Percentiles rank a stretch among this genome's conserved stretches.
Conservation (phyloP, 306 rosid genomes). For the Sphenostylis stenocarpa region DNA sequence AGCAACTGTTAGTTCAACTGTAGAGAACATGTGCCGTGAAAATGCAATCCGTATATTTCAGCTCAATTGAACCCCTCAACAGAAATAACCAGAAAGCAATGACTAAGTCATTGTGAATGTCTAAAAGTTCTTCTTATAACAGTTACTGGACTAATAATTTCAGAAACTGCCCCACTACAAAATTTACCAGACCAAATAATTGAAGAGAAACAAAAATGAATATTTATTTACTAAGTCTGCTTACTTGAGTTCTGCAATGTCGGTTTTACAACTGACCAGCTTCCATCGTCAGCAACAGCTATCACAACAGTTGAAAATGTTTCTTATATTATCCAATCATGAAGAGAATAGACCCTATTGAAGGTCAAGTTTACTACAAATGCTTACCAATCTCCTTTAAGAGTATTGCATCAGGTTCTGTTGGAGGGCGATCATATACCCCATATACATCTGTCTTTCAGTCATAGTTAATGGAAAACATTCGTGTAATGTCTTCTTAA, state of each 20-base stretch:
- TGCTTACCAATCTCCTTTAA: constrained; percentile 76
- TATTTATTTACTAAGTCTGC: constrained; percentile 34
- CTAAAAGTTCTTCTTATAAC: background rate
- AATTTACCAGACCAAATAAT: constrained; percentile 1
- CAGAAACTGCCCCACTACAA: background rate
- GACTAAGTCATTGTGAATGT: background rate
- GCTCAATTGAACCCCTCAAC: background rate
- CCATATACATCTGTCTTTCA: constrained; percentile 88
- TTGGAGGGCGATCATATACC: constrained; percentile 89
- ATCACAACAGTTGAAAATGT: constrained; percentile 17
- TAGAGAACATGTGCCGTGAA: constrained; percentile 8
- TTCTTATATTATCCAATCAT: constrained; percentile 12
- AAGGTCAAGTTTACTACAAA: constrained; percentile 25
- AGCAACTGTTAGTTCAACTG: constrained; percentile 67
- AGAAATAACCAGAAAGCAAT: background rate
- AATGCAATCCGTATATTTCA: background rate
- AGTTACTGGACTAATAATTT: background rate
- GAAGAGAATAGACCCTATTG: constrained; percentile 15
- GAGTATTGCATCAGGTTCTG: constrained; percentile 69
- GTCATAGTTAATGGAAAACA: constrained; percentile 46
- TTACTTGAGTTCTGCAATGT: constrained; percentile 52
- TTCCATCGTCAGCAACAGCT: constrained; percentile 77
- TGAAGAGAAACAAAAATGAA: constrained; percentile 7
- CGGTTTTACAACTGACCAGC: constrained; percentile 79
- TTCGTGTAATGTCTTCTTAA: constrained; percentile 24